These are phyloP conservation scores for Calonectria montana DNA, from an alignment of 2,329 filamentous ascomycete species.

Conservation along the genomic window DNA sequence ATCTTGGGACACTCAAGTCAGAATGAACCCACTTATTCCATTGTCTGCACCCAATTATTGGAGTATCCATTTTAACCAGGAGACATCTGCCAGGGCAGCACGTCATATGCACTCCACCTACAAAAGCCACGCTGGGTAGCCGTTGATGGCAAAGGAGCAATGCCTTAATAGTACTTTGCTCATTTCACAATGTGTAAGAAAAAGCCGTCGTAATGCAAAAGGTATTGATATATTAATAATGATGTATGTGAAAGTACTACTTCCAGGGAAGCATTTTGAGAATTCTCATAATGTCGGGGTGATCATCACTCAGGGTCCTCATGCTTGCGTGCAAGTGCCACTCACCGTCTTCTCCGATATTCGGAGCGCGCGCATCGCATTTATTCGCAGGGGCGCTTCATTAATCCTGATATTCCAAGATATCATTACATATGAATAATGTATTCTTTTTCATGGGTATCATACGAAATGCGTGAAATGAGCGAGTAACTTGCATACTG, in stretches of 20 bases:
- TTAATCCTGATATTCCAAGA: not conserved
- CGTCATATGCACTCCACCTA: not conserved
- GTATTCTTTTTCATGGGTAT: no score
- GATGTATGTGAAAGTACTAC: no score
- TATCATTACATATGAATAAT: no score
- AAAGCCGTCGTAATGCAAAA: not conserved
- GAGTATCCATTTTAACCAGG: conserved; percentile 2
- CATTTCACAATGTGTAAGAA: no score
- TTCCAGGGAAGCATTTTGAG: not conserved
- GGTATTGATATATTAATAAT: no score
- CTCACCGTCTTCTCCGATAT: not conserved
- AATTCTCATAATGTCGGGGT: not conserved
- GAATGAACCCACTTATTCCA: conserved; percentile 8
- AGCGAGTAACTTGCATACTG: no score
- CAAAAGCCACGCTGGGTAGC: not conserved
- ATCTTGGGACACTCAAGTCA: conserved; percentile 1
- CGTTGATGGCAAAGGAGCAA: not conserved
- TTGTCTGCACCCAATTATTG: not conserved
- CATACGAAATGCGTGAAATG: no score
- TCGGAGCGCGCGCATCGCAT: not conserved
- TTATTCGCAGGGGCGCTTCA: no score
- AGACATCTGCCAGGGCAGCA: not conserved
- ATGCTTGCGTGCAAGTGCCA: not conserved
- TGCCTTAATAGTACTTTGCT: not conserved
- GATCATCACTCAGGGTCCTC: not conserved